Base-by-base conservation (phyloP, 2,329 filamentous ascomycete genomes). In the Diaporthe citri region DNA sequence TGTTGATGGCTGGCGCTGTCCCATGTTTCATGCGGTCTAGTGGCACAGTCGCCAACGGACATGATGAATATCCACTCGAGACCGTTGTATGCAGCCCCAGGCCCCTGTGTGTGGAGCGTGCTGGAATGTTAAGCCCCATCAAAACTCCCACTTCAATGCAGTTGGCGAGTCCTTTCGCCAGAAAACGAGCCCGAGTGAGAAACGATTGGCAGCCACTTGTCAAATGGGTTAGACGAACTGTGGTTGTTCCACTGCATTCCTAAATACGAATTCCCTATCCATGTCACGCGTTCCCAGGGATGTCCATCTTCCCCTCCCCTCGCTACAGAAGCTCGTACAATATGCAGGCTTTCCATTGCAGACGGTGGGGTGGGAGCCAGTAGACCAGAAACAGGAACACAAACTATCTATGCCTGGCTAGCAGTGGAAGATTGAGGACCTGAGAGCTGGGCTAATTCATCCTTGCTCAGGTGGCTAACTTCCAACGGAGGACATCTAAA, bases 31-130 rank as follows among this genome's bases (percentile, higher is more conserved):
- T 72, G 46, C 57, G 8, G 15, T 20, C 12, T 13, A 43, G 70
- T 20, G 57, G 70, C 70, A 64, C 70, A 72, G 57, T 62, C 48
- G 59, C 70, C 43, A 71, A 71, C 69, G 4, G 46, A 39, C 57
- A 36, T 28, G 8, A 2, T 34, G 2, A 17, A 36, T 6, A 17
- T 17, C 70, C 46, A 72, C 25, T 72, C 36, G 39, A 28, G 3
- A 34, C 51, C n/a, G 31, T 41, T 72, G 17, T 4, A 55, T 55
- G 56, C 41, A n/a, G 28, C 28, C 39, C 39, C 4, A 20, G 41
- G 41, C 10, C 22, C 36, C 12, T 55, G n/a, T 46, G 5, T 64
- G 57, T 72, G 70, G 70, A 64, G 70, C 25, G 43, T 6, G 25
- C n/a, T 71, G n/a, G 22, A 17, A 46, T 31, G 57, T 34, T 3